phyloP scores from a whole-genome alignment of 2,329 filamentous ascomycete genomes.

The Talaromyces marneffei region DNA sequence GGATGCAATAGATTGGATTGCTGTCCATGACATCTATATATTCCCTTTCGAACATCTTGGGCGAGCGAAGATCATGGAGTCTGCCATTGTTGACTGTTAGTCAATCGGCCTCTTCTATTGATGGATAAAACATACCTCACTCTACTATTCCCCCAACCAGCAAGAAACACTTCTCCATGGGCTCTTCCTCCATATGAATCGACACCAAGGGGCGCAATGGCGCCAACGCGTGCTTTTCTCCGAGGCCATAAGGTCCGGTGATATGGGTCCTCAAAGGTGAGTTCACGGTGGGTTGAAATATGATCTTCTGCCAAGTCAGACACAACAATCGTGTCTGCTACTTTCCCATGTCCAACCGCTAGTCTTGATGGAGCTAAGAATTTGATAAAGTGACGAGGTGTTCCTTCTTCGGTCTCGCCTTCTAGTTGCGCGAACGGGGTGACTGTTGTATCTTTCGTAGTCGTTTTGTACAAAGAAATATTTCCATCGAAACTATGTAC shows the following conservation, averaged over 20 bases:
- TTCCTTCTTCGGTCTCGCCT: slow-evolving; percentile 18
- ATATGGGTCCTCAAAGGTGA: slow-evolving; percentile 28
- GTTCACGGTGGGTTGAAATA: slow-evolving; percentile 30
- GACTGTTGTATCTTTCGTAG: slow-evolving; percentile 27
- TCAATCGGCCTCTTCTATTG: not conserved
- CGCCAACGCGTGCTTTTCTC: slow-evolving; percentile 26
- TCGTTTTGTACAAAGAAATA: slow-evolving; percentile 44
- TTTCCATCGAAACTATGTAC: slow-evolving; percentile 46
- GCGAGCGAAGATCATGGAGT: slow-evolving; percentile 57
- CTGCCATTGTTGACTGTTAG: no score
- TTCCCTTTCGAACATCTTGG: slow-evolving; percentile 41
- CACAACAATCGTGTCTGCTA: slow-evolving; percentile 43
- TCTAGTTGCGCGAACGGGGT: slow-evolving; percentile 32
- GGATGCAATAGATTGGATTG: slow-evolving; percentile 54
- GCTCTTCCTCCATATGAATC: slow-evolving; percentile 21
- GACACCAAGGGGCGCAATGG: slow-evolving; percentile 32
- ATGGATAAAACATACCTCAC: slow-evolving; percentile 30
- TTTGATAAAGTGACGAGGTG: slow-evolving; percentile 45
- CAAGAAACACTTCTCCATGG: slow-evolving; percentile 51
- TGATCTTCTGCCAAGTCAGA: slow-evolving; percentile 46
- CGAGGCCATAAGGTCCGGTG: slow-evolving; percentile 9
- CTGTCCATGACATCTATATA: slow-evolving; percentile 54
- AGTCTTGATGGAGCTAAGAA: slow-evolving; percentile 48
- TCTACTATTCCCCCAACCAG: slow-evolving; percentile 55
- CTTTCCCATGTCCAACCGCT: slow-evolving; percentile 46